phyloP scores from a whole-genome alignment of 208 protist species.

The Strigomonas culicis region DNA sequence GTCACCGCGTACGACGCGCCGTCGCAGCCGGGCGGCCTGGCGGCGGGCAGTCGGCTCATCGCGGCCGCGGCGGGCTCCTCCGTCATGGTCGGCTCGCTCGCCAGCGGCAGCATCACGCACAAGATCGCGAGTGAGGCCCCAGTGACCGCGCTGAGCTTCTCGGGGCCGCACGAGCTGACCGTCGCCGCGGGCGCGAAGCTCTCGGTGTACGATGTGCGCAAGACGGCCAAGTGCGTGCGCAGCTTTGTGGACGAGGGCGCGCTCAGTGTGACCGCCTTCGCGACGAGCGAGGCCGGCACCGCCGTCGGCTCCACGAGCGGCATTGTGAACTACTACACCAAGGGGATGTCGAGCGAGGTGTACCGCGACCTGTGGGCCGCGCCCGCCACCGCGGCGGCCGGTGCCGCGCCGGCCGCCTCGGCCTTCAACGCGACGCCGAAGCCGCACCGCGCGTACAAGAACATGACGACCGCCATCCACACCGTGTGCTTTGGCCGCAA shows the following conservation, averaged over 20 bases:
- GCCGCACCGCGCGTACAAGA: conserved; percentile 57
- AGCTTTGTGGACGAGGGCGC: conserved; percentile 58
- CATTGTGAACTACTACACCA: conserved; percentile 67
- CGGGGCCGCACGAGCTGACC: conserved; percentile 46
- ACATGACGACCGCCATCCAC: conserved; percentile 70
- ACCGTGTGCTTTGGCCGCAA: conserved; percentile 50
- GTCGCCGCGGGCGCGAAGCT: conserved; percentile 62
- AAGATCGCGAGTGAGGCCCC: conserved; percentile 42
- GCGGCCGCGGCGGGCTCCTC: conserved; percentile 52
- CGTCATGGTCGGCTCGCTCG: conserved; percentile 59
- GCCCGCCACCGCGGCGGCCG: background rate
- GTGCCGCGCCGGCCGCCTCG: background rate
- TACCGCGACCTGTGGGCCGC: conserved; percentile 5
- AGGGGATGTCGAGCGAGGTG: conserved; percentile 14
- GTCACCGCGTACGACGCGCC: conserved; percentile 19
- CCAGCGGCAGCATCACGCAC: conserved; percentile 58
- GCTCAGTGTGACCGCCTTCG: conserved; percentile 60
- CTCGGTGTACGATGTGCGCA: conserved; percentile 77
- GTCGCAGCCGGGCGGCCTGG: conserved; percentile 4
- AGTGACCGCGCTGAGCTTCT: conserved; percentile 52
- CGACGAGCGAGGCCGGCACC: conserved; percentile 23
- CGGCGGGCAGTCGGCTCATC: conserved; percentile 16
- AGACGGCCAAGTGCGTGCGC: conserved; percentile 50
- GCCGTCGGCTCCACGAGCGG: conserved; percentile 70
- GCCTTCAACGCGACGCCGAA: conserved; percentile 14